These are phyloP conservation scores for Microdochium bolleyi DNA, from an alignment of 2,329 filamentous ascomycete species.

Conservation along the genomic window DNA sequence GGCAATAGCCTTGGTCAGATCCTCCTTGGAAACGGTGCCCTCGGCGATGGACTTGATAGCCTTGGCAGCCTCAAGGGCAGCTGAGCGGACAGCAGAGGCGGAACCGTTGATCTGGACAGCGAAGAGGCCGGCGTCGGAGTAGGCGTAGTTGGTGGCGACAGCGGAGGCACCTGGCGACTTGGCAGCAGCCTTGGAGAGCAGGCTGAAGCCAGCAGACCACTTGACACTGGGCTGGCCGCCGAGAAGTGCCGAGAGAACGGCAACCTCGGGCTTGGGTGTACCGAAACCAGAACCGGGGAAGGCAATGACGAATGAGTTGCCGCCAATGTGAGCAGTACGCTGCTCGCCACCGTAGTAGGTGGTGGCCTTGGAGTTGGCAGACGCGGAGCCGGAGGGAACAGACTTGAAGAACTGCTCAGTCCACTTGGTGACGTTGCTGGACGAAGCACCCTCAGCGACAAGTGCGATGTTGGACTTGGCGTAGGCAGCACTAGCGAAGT, in stretches of 20 bases:
- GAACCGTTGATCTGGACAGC: constrained; percentile 73
- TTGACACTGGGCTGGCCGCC: constrained; percentile 90
- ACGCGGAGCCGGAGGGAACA: constrained; percentile 45
- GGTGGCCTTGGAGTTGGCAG: constrained; percentile 53
- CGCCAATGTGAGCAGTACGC: constrained; percentile 67
- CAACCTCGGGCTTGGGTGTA: constrained; percentile 81
- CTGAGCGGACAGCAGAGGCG: constrained; percentile 63
- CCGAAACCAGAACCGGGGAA: constrained; percentile 84
- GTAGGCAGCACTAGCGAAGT: constrained; percentile 74
- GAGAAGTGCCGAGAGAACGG: constrained; percentile 80
- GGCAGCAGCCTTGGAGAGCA: constrained; percentile 73
- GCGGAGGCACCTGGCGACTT: constrained; percentile 59
- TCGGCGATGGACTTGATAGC: constrained; percentile 73
- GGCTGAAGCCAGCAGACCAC: constrained; percentile 88
- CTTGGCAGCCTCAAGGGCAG: constrained; percentile 70
- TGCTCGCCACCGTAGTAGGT: constrained; percentile 97
- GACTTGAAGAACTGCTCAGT: constrained; percentile 84
- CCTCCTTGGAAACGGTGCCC: constrained; percentile 71
- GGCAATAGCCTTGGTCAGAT: constrained; percentile 84
- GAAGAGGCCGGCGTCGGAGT: constrained; percentile 91
- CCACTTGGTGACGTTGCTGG: constrained; percentile 77
- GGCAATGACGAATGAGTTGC: constrained; percentile 80
- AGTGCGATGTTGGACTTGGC: constrained; percentile 86
- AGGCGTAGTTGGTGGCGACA: constrained; percentile 70
- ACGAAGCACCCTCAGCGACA: constrained; percentile 78